Evolutionary conservation across 2,329 filamentous ascomycete genomes (phyloP).

Genomic region (Fusarium subglutinans): DNA sequence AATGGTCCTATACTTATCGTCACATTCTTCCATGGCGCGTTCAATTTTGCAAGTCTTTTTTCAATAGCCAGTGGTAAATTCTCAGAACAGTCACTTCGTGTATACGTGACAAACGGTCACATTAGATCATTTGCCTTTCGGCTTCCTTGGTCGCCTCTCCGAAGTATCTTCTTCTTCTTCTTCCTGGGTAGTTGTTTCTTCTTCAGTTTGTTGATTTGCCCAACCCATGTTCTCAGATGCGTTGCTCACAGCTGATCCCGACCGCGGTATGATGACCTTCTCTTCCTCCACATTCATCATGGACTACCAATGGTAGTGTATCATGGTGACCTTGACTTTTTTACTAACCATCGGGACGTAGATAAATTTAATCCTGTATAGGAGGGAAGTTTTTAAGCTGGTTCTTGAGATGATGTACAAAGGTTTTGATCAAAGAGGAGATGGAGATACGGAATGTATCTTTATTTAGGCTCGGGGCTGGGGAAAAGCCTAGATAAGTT

Average conservation of each 20-base stretch:
- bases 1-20: neutral
- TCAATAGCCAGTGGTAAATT: neutral
- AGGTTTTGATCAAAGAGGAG: accelerated
- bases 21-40: neutral
- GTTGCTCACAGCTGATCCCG: neutral
- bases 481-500: neutral
- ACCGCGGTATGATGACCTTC: neutral
- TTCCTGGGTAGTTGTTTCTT: neutral
- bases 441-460: neutral
- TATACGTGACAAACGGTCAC: neutral
- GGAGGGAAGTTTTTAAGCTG: neutral
- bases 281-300: neutral
- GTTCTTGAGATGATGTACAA: neutral
- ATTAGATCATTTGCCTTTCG: neutral
- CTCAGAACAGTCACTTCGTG: neutral
- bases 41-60: neutral
- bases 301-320: neutral
- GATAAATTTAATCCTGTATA: neutral
- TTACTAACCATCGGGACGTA: neutral
- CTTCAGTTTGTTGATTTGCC: neutral
- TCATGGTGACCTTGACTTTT: accelerated
- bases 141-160: neutral
- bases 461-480: neutral
- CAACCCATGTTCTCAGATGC: neutral
- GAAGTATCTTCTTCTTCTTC: neutral